Evolutionary conservation across 805 yeast genomes (phyloP), one percentile per base, ranked within the genome.

Genomic region (Saccharomyces kudriavzevii): DNA sequence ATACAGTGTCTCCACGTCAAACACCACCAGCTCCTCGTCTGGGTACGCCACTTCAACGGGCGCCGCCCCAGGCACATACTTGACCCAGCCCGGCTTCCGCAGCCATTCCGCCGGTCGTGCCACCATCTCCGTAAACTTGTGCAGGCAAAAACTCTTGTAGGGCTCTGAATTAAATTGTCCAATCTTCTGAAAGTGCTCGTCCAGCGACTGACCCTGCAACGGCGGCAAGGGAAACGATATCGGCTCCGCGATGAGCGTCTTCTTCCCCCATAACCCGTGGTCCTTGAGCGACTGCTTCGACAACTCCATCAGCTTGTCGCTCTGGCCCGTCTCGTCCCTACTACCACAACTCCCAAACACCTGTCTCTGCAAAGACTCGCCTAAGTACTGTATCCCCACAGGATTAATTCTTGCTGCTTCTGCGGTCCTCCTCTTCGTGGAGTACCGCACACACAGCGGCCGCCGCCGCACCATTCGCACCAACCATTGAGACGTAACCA

Each of bases 1-100:
- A 70, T 89, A 91, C 63, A 91, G 66, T 0, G 85, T 88, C 67
- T 94, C 99, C 10, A 89, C 91, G 69, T 94, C 99, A 67, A 92
- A 92, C 0, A 87, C 90, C 11, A 94, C 63, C 2, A 80, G 81
- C 45, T 82, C 77, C 54, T 88, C 97, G 3, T 71, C 58, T 0
- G 99, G 99, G 60, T 71, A 84, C 0, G 73, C 74, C 0, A 94
- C 96, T 0, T 64, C 54, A 22, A 70, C 68, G 0, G 96, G 90
- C 0, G 52, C 52, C 51, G 71, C 64, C 1, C 84, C 84, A 0
- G 73, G 71, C 3, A 71, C 79, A 67, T 94, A 92, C 60, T 85
- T 75, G 17, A 81, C 76, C 98, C 98, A 94, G 6, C 99, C 98
- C 2, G 88, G 69, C 58, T 73, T 64, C 50, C 79, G 66, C 1